Conservation (phyloP, 148 eudicot genomes). For the Vaccinium macrocarpon region DNA sequence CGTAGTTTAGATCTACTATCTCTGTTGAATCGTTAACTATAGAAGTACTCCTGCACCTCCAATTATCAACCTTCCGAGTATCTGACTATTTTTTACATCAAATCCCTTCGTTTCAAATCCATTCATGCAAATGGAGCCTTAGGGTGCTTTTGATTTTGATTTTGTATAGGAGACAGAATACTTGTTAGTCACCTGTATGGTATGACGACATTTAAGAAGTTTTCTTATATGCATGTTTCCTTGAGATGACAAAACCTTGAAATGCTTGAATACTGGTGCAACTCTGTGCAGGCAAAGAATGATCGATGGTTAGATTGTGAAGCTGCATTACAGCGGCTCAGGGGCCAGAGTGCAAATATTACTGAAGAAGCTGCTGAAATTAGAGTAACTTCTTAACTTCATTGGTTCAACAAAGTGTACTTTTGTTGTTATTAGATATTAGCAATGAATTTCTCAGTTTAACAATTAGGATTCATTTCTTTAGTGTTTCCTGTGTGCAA, state of each 20-base stretch:
- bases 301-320: constrained; percentile 51
- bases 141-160: not conserved
- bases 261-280: not conserved
- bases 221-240: not conserved
- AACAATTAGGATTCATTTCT: not conserved
- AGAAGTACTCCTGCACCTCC: not conserved
- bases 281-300: constrained; percentile 54
- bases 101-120: not conserved
- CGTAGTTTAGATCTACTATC: not conserved
- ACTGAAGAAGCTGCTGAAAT: constrained; percentile 61
- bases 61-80: not conserved
- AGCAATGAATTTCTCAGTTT: not conserved
- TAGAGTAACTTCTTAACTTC: constrained; percentile 34
- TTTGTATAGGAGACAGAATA: not conserved
- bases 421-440: not conserved
- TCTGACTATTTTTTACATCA: not conserved
- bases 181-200: not conserved
- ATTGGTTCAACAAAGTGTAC: not conserved
- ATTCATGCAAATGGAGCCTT: not conserved
- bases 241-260: not conserved
- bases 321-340: constrained; percentile 45
- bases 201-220: not conserved
- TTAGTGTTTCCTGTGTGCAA: not conserved
- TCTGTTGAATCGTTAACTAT: not conserved
- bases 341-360: constrained; percentile 48